Base-by-base conservation (phyloP, 2,329 filamentous ascomycete species). In the Trichophyton equinum region DNA sequence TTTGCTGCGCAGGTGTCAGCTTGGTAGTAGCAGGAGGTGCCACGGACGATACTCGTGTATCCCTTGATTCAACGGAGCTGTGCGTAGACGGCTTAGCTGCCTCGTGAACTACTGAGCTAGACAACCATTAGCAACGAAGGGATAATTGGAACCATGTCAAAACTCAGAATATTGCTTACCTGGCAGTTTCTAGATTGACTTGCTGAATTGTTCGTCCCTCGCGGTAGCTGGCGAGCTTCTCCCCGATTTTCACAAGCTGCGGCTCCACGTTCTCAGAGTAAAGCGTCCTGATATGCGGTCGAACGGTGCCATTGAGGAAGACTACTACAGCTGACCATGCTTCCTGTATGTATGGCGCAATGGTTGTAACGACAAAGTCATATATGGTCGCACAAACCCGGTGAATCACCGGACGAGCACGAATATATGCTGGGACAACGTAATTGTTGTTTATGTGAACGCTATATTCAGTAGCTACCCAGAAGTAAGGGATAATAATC, bases 231-330 rank as follows among this genome's bases (percentile, higher is more conserved):
- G 91, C 91, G 9, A 99, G 81, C 53, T 91, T 85, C 76, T 96
- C 88, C 11, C 89, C 89, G 68, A 99, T 97, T 68, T 91, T 89
- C 61, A 92, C 83, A 13, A 99, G 81, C 74, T 99, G 95, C 13
- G 95, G 95, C 75, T 97, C 91, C 2, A 99, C 91, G 67, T 95
- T 96, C 69, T 96, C 86, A 9, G 86, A 83, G 69, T 97, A 97
- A 4, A 96, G 76, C 13, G 88, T 81, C 27, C 87, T 84, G 9
- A 96, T 64, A 65, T 87, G 86, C 1, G 92, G 92, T 86, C 89
- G 94, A 15, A 97, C 77, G 1, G 85, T 86, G 55, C 83, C 82
- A 62, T 90, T 83, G 38, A 95, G 75, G 69, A 96, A 92, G 11
- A 81, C 76, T 62, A 84, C 82, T 0, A 82, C 82, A 62, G 84